Percentiles rank a stretch among this genome's conserved stretches.
Conservation (phyloP, 148 eudicot genomes). For the Fallopia convolvulus region DNA sequence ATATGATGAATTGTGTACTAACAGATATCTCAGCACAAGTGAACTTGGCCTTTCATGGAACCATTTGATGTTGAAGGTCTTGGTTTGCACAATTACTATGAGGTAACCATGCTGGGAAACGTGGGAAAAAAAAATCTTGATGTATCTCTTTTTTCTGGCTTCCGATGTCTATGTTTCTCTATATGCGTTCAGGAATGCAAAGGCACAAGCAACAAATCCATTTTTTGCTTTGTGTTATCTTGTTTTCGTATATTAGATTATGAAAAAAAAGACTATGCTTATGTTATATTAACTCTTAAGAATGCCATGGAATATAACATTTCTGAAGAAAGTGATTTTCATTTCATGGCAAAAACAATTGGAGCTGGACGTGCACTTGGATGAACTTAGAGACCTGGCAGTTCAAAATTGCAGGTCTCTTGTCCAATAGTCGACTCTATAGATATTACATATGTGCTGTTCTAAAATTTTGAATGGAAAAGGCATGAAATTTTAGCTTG, state of each 20-base stretch:
- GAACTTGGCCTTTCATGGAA: conserved; percentile 88
- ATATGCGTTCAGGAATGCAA: background rate
- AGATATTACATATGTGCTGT: background rate
- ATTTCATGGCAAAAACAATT: too few relatives aligned
- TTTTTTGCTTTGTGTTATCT: background rate
- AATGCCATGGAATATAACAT: too few relatives aligned
- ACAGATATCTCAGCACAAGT: conserved; percentile 75
- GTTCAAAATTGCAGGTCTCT: conserved; percentile 58
- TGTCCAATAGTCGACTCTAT: background rate
- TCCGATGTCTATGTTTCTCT: too few relatives aligned
- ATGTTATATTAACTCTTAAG: too few relatives aligned
- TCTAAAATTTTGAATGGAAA: too few relatives aligned
- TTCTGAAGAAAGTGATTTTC: too few relatives aligned
- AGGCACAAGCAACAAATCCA: background rate
- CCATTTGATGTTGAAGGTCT: conserved; percentile 84
- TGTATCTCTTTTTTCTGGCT: background rate
- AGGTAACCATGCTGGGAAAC: conserved; percentile 27
- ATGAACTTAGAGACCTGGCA: conserved; percentile 50
- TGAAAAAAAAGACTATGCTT: too few relatives aligned
- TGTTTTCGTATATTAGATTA: background rate
- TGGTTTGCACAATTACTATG: conserved; percentile 68
- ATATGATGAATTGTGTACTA: conserved; percentile 1
- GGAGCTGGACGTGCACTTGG: conserved; percentile 51
- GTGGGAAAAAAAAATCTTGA: too few relatives aligned
- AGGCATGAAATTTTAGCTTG: too few relatives aligned